Evolutionary conservation across 306 rosid species (phyloP).

Genomic region (Lathyrus aphaca): DNA sequence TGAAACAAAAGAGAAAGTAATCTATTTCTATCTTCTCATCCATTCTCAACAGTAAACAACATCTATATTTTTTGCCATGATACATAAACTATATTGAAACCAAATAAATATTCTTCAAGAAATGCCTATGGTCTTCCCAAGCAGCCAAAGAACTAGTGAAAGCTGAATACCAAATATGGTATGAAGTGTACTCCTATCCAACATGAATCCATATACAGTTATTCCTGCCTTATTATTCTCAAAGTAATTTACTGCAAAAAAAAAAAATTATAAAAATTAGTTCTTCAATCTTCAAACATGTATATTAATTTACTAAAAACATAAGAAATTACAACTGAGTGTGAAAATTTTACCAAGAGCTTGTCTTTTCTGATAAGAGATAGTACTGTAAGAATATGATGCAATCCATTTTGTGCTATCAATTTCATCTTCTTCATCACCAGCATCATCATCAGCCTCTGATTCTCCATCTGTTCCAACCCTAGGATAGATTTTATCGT

Average conservation of each 20-base stretch:
- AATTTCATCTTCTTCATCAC: conserved; percentile 81
- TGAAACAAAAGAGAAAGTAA: neutral
- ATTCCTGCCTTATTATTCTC: conserved; percentile 90
- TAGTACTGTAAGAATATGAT: conserved; percentile 76
- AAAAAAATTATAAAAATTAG: neutral
- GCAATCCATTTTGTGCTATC: conserved; percentile 65
- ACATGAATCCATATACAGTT: conserved; percentile 72
- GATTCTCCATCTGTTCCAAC: conserved; percentile 51
- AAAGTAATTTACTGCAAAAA: conserved; percentile 74
- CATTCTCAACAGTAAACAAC: neutral
- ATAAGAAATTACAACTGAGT: neutral
- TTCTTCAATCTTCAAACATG: neutral
- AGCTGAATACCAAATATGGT: conserved; percentile 79
- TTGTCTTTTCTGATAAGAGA: conserved; percentile 87
- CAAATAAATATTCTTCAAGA: conserved; percentile 38
- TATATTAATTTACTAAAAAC: neutral
- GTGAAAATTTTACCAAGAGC: conserved; percentile 68
- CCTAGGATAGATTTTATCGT: conserved; percentile 33
- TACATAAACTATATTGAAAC: conserved; percentile 18
- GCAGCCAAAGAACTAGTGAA: conserved; percentile 83
- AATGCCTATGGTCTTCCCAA: conserved; percentile 79
- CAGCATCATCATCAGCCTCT: conserved; percentile 52
- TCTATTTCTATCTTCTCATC: conserved; percentile 13
- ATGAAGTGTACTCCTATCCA: conserved; percentile 81
- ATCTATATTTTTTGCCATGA: neutral